Evolutionary conservation across 2,329 filamentous ascomycete genomes (phyloP), one percentile per base, ranked within the genome.

Genomic region (Neodidymelliopsis sp.): DNA sequence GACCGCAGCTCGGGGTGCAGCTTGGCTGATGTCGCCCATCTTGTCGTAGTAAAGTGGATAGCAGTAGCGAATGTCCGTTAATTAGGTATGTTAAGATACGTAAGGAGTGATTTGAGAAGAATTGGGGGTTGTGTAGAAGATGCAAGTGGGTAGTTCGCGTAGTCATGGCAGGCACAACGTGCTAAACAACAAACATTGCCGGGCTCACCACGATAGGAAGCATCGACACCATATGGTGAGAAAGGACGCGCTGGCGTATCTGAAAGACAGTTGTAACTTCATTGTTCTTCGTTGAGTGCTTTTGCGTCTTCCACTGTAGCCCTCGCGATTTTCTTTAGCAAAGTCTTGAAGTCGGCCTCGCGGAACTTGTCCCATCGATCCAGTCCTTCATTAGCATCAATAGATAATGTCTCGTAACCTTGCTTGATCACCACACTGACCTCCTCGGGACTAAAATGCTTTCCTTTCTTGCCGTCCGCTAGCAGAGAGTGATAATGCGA

Each of bases 341-440:
- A 77, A 5, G 81, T 83, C 74, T 91, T 88, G 77, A 91, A 87
- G 58, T 96, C 91, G 2, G 88, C 89, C 77, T 97, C 94, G 11
- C 93, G 81, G 71, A 90, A 97, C 67, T 81, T 84, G 58, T 91
- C 89, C 90, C 91, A 96, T 27, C 86, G 84, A 70, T 93, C 92
- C 59, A 96, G 72, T 0, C 90, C 92, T 67, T 96, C 92, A 64
- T 87, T 91, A 0, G 90, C 86, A 73, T 95, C 90, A 44, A 99
- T 95, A 56, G 89, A 93, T 63, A 99, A 75, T 25, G 92, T 96
- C 73, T 97, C 93, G 67, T 97, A 97, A 0, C 94, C 94, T 71
- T 95, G 89, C 76, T 96, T 96, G 73, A 99, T 97, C 20, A 97
- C 89, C 58, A 89, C 88, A 30, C 88, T 87, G 28, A 99, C 91